phyloP scores from a whole-genome alignment of 2,329 filamentous ascomycete species.

The Ceratocystis colombiana region DNA sequence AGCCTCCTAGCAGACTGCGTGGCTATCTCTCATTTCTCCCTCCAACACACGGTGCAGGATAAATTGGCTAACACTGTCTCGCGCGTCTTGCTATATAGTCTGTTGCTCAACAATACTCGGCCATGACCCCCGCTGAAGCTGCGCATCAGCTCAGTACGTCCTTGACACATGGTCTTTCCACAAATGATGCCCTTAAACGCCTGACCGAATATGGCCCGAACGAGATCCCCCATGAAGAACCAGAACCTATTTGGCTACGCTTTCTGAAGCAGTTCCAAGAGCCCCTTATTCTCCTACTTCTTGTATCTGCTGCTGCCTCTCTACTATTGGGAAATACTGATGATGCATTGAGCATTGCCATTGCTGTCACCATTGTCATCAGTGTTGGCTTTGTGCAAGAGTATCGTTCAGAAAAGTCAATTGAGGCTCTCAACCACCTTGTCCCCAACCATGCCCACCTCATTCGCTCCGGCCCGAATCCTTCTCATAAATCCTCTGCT shows the following conservation, averaged over 20 bases:
- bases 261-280: slow-evolving; percentile 97
- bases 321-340: slow-evolving; percentile 87
- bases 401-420: slow-evolving; percentile 92
- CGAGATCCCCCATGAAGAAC: slow-evolving; percentile 86
- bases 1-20: not conserved
- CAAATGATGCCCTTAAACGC: slow-evolving; percentile 68
- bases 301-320: slow-evolving; percentile 79
- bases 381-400: slow-evolving; percentile 94
- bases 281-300: slow-evolving; percentile 81
- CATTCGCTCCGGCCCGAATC: slow-evolving; percentile 50
- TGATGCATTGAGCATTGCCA: slow-evolving; percentile 88
- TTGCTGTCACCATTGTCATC: slow-evolving; percentile 94
- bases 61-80: slow-evolving; percentile 25
- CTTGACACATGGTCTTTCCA: slow-evolving; percentile 68
- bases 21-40: not conserved
- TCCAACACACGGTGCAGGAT: not conserved
- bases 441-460: slow-evolving; percentile 93
- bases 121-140: slow-evolving; percentile 67
- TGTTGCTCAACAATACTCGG: slow-evolving; percentile 51
- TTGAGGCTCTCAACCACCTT: slow-evolving; percentile 85
- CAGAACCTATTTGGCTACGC: slow-evolving; percentile 87
- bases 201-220: slow-evolving; percentile 77
- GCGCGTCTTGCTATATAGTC: slow-evolving; percentile 30
- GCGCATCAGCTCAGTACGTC: slow-evolving; percentile 71
- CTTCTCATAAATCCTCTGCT: slow-evolving; percentile 31